Conservation (phyloP, 139 green algal genomes). For the Chlorokybus atmophyticus region DNA sequence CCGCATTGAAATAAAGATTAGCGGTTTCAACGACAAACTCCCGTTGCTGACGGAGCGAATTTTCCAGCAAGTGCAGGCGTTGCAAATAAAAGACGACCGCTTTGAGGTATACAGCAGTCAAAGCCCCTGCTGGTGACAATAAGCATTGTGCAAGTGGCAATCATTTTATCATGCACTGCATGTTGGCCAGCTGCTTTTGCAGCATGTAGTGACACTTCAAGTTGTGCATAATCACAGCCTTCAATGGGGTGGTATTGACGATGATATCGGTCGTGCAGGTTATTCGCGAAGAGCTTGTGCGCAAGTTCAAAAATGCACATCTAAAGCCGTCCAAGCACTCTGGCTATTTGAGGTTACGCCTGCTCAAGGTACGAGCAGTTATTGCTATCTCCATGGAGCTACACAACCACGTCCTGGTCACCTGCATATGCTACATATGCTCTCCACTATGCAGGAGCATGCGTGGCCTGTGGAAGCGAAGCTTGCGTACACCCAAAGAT, state of each 20-base stretch:
- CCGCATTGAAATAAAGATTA: slow-evolving; percentile 57
- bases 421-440: too few relatives aligned
- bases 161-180: too few relatives aligned
- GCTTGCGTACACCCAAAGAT: slow-evolving; percentile 30
- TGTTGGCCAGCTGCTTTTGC: too few relatives aligned
- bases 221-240: too few relatives aligned
- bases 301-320: slow-evolving; percentile 69
- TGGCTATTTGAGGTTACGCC: slow-evolving; percentile 51
- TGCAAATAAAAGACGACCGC: slow-evolving; percentile 13
- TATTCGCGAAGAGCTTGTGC: slow-evolving; percentile 53
- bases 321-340: slow-evolving; percentile 62
- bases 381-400: too few relatives aligned
- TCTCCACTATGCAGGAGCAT: too few relatives aligned
- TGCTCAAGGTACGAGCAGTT: slow-evolving; percentile 38
- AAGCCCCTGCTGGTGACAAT: too few relatives aligned
- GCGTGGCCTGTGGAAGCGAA: slow-evolving; percentile 29
- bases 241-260: too few relatives aligned
- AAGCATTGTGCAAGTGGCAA: too few relatives aligned
- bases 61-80: slow-evolving; percentile 41
- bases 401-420: too few relatives aligned
- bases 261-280: slow-evolving; percentile 3
- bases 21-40: slow-evolving; percentile 84
- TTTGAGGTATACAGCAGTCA: slow-evolving; percentile 20
- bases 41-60: slow-evolving; percentile 43
- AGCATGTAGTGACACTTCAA: too few relatives aligned